Conservation (phyloP, 129 eudicot genomes). For the Saussurea involucrata region DNA sequence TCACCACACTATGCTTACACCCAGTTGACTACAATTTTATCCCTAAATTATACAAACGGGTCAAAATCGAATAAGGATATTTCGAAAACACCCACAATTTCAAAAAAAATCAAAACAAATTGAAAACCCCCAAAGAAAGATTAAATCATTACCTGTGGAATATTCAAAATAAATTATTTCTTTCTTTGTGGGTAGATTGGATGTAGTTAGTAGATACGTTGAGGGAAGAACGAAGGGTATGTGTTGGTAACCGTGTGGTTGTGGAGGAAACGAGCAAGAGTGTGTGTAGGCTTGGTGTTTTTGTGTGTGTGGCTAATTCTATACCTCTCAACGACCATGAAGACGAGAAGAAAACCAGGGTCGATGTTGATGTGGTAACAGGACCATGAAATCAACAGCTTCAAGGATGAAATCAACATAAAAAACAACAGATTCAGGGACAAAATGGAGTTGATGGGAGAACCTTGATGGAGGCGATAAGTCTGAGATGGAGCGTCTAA, state of each 20-base stretch:
- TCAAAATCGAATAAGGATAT: background rate
- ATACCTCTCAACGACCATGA: conserved; percentile 49
- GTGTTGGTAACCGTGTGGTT: background rate
- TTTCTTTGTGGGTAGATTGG: conserved; percentile 27
- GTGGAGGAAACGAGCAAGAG: conserved; percentile 29
- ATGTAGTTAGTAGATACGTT: conserved; percentile 13
- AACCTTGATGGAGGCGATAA: too few relatives aligned
- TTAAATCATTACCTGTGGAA: conserved; percentile 30
- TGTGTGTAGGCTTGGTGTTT: conserved; percentile 3
- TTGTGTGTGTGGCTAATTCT: conserved; percentile 61
- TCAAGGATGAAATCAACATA: too few relatives aligned
- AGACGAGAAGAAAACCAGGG: too few relatives aligned
- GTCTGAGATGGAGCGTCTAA: too few relatives aligned
- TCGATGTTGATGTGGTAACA: too few relatives aligned
- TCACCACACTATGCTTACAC: too few relatives aligned
- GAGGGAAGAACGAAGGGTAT: too few relatives aligned
- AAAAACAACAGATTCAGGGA: too few relatives aligned
- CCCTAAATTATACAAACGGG: conserved; percentile 23
- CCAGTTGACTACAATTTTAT: background rate
- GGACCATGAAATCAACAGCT: too few relatives aligned
- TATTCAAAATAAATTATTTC: conserved; percentile 11
- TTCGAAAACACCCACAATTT: background rate
- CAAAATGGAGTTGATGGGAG: too few relatives aligned
- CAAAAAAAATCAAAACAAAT: background rate
- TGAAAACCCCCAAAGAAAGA: background rate